Conservation (phyloP, 805 yeast species). For the Tetrapisispora taiwanensis region DNA sequence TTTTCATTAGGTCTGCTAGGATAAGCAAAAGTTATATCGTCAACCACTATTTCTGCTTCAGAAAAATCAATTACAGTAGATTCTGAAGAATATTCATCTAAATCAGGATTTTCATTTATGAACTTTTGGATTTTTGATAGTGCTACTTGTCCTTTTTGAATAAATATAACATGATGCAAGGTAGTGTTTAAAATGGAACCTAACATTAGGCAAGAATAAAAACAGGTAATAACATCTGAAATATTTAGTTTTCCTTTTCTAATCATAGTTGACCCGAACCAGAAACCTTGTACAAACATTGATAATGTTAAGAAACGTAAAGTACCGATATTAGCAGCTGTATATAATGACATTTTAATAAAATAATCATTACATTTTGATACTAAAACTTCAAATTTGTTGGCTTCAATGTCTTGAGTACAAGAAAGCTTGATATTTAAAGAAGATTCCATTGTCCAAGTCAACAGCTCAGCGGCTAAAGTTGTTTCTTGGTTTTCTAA, state of each 20-base stretch:
- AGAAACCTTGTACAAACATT: constrained; percentile 86
- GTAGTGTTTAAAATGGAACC: constrained; percentile 49
- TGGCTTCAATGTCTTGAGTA: constrained; percentile 44
- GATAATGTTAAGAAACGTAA: constrained; percentile 48
- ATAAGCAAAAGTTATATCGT: constrained; percentile 53
- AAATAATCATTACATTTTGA: constrained; percentile 31
- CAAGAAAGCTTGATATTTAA: constrained; percentile 51
- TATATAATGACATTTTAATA: constrained; percentile 36
- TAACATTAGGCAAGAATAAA: constrained; percentile 69
- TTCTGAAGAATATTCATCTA: not conserved
- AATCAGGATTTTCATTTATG: constrained; percentile 16
- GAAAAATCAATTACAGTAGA: not conserved
- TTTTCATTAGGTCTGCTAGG: constrained; percentile 41
- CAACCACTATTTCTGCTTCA: constrained; percentile 34
- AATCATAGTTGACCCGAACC: constrained; percentile 76
- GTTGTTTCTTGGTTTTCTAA: constrained; percentile 50
- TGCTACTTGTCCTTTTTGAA: constrained; percentile 70
- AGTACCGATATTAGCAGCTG: constrained; percentile 45
- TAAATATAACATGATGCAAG: constrained; percentile 44
- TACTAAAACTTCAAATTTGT: constrained; percentile 31
- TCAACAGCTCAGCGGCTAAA: constrained; percentile 47
- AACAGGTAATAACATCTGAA: constrained; percentile 69
- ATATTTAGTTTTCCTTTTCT: constrained; percentile 38
- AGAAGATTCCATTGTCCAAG: constrained; percentile 60
- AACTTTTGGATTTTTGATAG: constrained; percentile 39